Conservation (phyloP, 2,329 filamentous ascomycete genomes). For the Ceratocystiopsis brevicomis region DNA sequence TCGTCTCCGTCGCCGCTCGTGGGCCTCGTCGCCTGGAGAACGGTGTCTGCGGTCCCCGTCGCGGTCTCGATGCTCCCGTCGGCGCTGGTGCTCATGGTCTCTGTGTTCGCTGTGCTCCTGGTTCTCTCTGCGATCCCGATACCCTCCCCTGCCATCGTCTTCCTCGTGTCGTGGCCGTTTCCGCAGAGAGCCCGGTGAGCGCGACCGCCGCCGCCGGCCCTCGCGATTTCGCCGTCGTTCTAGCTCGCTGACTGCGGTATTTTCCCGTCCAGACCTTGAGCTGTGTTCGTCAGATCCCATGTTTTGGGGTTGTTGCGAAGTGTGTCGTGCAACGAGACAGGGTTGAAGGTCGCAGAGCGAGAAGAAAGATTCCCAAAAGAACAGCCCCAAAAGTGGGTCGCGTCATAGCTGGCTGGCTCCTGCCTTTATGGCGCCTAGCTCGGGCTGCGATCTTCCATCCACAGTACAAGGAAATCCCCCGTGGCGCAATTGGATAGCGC, state of each 20-base stretch:
- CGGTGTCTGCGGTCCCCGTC: background rate
- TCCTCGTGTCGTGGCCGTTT: background rate
- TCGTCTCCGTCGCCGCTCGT: background rate
- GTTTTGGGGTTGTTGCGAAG: too few species aligned
- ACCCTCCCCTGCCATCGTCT: background rate
- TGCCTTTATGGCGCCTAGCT: background rate
- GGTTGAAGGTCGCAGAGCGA: too few species aligned
- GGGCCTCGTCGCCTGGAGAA: background rate
- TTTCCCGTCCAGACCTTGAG: too few species aligned
- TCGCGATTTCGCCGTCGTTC: background rate
- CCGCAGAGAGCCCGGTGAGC: background rate
- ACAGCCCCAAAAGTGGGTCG: too few species aligned
- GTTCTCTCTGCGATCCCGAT: background rate
- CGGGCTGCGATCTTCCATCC: background rate
- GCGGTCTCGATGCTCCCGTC: background rate
- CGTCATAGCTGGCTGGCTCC: background rate
- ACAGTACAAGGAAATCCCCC: background rate
- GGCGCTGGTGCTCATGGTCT: background rate
- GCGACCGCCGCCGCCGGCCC: background rate
- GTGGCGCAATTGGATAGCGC: conserved; percentile 7
- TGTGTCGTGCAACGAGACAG: too few species aligned
- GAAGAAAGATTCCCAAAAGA: too few species aligned
- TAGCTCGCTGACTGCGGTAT: too few species aligned
- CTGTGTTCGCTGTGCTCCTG: background rate
- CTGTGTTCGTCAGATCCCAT: too few species aligned